phyloP scores from a whole-genome alignment of 139 green algal species.

The Auxenochlorella protothecoides region DNA sequence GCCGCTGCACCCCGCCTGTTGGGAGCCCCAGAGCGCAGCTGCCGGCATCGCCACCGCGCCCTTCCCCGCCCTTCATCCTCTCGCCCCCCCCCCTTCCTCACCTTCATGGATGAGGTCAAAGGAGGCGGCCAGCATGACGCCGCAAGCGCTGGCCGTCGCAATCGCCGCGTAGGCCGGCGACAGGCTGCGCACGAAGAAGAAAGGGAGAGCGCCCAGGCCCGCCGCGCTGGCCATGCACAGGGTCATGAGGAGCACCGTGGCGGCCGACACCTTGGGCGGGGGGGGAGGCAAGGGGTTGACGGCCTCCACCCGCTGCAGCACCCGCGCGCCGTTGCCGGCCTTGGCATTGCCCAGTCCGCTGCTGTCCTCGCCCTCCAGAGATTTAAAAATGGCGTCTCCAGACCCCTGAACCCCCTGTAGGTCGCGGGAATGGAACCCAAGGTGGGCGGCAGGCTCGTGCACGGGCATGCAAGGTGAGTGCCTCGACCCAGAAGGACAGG shows the following conservation, averaged over 20 bases:
- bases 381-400: too few species aligned
- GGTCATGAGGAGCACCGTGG: constrained; percentile 39
- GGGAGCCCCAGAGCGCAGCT: background rate
- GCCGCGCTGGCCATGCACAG: constrained; percentile 46
- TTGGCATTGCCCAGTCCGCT: too few species aligned
- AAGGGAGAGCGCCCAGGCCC: constrained; percentile 61
- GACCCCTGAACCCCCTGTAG: too few species aligned
- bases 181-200: constrained; percentile 54
- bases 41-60: background rate
- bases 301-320: too few species aligned
- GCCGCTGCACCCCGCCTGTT: background rate
- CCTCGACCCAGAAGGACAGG: too few species aligned
- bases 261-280: background rate
- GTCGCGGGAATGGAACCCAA: too few species aligned
- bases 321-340: too few species aligned
- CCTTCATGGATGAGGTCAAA: constrained; percentile 93
- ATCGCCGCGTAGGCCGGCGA: constrained; percentile 47
- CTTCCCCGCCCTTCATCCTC: background rate
- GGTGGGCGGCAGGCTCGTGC: too few species aligned
- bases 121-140: constrained; percentile 92
- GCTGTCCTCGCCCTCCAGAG: too few species aligned
- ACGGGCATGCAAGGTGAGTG: too few species aligned
- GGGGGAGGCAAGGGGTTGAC: too few species aligned
- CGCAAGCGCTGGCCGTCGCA: constrained; percentile 84
- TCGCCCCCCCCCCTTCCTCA: constrained; percentile 10